Evolutionary conservation across 352 stramenopile species (phyloP).

Genomic region (Pilasporangium apinafurcum): DNA sequence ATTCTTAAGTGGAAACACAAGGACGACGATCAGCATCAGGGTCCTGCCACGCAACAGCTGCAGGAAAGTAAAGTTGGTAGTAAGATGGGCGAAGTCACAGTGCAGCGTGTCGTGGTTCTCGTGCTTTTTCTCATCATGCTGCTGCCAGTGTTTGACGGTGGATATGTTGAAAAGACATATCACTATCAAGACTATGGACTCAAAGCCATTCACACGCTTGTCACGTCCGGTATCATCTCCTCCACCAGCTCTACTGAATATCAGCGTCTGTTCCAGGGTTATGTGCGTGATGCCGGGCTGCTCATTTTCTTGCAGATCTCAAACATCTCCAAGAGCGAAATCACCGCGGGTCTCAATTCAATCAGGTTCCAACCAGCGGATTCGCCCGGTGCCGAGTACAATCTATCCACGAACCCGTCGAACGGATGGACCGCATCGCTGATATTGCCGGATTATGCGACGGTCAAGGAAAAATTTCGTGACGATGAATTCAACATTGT

Average conservation of each 20-base stretch:
- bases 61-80: slow-evolving; percentile 86
- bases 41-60: slow-evolving; percentile 18
- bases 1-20: slow-evolving; percentile 84
- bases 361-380: slow-evolving; percentile 41
- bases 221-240: slow-evolving; percentile 43
- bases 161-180: slow-evolving; percentile 72
- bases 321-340: slow-evolving; percentile 30
- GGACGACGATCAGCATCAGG: slow-evolving; percentile 29
- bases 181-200: slow-evolving; percentile 84
- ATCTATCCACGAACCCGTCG: slow-evolving; percentile 45
- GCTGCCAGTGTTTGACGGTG: slow-evolving; percentile 81
- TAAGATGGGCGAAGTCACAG: slow-evolving; percentile 85
- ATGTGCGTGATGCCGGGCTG: slow-evolving; percentile 51
- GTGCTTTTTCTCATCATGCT: slow-evolving; percentile 88
- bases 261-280: slow-evolving; percentile 49
- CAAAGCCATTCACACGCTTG: slow-evolving; percentile 60
- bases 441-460: slow-evolving; percentile 28
- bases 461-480: slow-evolving; percentile 35
- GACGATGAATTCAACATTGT: slow-evolving; percentile 64
- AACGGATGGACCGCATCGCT: slow-evolving; percentile 41
- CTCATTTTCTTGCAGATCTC: slow-evolving; percentile 55
- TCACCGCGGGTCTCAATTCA: slow-evolving; percentile 21
- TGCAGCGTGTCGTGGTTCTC: slow-evolving; percentile 83
- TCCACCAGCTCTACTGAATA: slow-evolving; percentile 34
- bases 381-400: slow-evolving; percentile 32